Evolutionary conservation across 345 rosid species (phyloP), one percentile per base, ranked within the genome.

Genomic region (Eucalyptus pauciflora): DNA sequence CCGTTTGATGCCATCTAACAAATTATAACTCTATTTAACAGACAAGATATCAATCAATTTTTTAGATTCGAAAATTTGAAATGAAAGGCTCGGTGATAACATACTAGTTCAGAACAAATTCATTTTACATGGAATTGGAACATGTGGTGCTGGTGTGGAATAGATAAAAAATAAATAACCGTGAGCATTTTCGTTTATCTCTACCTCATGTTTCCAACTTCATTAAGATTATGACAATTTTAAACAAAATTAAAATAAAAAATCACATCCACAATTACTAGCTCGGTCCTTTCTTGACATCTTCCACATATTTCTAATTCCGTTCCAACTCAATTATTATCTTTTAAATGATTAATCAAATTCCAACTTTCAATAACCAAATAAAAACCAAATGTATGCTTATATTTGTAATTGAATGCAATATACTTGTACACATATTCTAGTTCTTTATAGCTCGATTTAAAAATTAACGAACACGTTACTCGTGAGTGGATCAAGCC

Each of bases 321-420:
- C 0, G 2, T 54, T 22, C 4, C 62, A 24, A 56, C 5, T 56
- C 5, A 2, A 9, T 22, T 56, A 54, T 54, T 1, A 3, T 20
- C 10, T 54, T 56, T 54, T 54, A 4, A 24, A 20, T 56, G 27
- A 24, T 56, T 20, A 9, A 24, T 9, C 0, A 24, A 56, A 56
- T 24, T 56, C 62, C 3, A n/a, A 56, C 1, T 56, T 56, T 56
- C 5, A 9, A 56, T 56, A 24, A 56, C 29, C 13, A 56, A 24
- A 22, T 56, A 4, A 24, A 56, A 56, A 54, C 62, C 1, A 1
- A 22, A 22, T 1, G 0, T 22, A 9, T 22, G 62, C 29, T 56
- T 56, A 4, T 24, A 56, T 9, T 8, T 2, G 8, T 8, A 3
- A 22, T 20, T 8, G 60, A 8, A 20, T 56, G 60, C 60, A 8